Evolutionary conservation across 2,329 filamentous ascomycete species (phyloP), one percentile per base, ranked within the genome.

Genomic region (Xylariales sp.): DNA sequence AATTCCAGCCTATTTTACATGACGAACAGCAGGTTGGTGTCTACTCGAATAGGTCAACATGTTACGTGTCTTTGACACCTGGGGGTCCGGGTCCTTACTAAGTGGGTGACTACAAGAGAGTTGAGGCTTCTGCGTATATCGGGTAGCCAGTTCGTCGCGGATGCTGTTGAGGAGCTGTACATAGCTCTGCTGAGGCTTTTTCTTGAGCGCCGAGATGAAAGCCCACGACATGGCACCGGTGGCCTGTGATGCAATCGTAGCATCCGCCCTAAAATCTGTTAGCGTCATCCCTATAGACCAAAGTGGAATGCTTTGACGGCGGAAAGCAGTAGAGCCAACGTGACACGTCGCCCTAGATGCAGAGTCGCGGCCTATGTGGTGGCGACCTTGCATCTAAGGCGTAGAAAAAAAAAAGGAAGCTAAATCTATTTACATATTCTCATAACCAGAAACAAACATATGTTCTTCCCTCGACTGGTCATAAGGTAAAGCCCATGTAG

Each of bases 201-300:
- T 93, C 85, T 92, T 94, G 76, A 98, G 86, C 23, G 94, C 91
- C 1, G 87, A 90, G 80, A 99, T 96, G 80, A 99, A 99, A 1
- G 96, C 96, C 89, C 92, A 97, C 3, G 94, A 97, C 96, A 99
- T 98, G 80, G 96, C 96, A 63, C 96, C 96, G 0, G 96, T 99
- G 41, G 96, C 95, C 82, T 97, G 87, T 64, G 93, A 90, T 50
- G 87, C 89, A 73, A 98, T 97, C 34, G 90, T 92, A 12, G 96
- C 94, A 80, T 99, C 96, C 81, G 93, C 92, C 67, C 94, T 58
- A 53, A n/a, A 55, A 18, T 6, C 49, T 12, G 64, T 56, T 53
- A 61, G 60, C 41, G 49, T 52, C 28, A 45, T 53, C 49, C 9
- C 0, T 1, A 41, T 34, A 28, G 9, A 43, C 43, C 4, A 30